These are phyloP conservation scores for Fusarium sp. DNA, from an alignment of 2,329 filamentous ascomycete species.

Conservation along the genomic window DNA sequence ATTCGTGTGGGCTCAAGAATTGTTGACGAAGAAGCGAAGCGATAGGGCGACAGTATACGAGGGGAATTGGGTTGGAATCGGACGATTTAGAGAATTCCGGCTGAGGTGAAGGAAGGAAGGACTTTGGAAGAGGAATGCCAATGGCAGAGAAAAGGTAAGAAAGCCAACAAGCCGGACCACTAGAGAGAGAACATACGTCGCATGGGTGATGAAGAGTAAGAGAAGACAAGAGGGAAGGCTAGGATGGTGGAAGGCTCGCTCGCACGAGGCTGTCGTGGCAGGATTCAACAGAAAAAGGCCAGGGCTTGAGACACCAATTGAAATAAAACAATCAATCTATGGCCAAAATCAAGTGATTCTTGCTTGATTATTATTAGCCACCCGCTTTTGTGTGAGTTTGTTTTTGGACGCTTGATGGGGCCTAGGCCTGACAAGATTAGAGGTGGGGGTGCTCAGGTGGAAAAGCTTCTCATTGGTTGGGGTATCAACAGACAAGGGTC, in stretches of 20 bases:
- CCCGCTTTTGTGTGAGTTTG: background rate
- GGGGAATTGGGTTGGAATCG: slow-evolving; percentile 27
- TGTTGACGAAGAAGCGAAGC: slow-evolving; percentile 22
- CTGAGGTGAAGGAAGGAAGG: slow-evolving; percentile 18
- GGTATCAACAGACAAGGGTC: slow-evolving; percentile 13
- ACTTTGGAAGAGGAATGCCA: slow-evolving; percentile 13
- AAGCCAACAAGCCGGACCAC: slow-evolving; percentile 20
- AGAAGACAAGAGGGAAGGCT: slow-evolving; percentile 41
- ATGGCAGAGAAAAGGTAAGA: slow-evolving; percentile 19
- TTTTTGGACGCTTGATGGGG: slow-evolving; percentile 4
- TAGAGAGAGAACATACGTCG: slow-evolving; percentile 16
- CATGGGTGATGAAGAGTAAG: slow-evolving; percentile 14
- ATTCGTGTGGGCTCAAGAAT: slow-evolving; percentile 20
- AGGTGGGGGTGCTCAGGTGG: background rate
- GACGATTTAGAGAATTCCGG: slow-evolving; percentile 18
- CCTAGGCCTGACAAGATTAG: slow-evolving; percentile 4
- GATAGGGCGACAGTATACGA: slow-evolving; percentile 27
- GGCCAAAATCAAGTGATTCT: background rate
- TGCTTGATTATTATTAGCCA: background rate
- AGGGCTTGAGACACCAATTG: background rate
- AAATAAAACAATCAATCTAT: background rate
- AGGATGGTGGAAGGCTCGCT: slow-evolving; percentile 48
- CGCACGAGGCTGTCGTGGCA: slow-evolving; percentile 47
- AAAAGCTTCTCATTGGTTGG: slow-evolving; percentile 5
- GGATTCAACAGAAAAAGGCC: slow-evolving; percentile 16